These are phyloP conservation scores for Arthrobotrys sphaeroides DNA, from an alignment of 2,329 filamentous ascomycete species.

Conservation along the genomic window DNA sequence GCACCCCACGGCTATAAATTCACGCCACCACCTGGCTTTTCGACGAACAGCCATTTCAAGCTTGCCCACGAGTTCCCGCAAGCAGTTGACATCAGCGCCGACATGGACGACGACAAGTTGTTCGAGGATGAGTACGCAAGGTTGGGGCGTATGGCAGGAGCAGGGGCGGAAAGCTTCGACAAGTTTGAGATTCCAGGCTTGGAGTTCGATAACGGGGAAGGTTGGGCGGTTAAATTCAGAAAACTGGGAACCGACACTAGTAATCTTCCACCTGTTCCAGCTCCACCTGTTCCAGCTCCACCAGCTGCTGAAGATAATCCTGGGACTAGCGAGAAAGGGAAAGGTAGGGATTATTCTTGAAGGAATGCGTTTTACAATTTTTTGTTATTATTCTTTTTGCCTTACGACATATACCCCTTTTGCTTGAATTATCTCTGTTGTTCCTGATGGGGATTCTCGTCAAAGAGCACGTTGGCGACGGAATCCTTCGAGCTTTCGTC, in stretches of 20 bases:
- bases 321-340: constrained; percentile 1
- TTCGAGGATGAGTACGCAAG: constrained; percentile 28
- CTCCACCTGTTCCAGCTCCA: not conserved
- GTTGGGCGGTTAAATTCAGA: constrained; percentile 13
- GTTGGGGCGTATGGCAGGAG: constrained; percentile 18
- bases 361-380: not conserved
- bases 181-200: not conserved
- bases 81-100: not conserved
- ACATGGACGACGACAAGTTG: constrained; percentile 21
- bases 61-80: constrained; percentile 20
- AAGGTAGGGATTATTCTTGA: constrained; percentile 1
- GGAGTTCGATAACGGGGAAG: constrained; percentile 17
- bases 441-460: not conserved
- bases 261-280: not conserved
- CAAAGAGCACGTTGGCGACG: not conserved
- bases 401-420: not conserved
- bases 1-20: constrained; percentile 55
- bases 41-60: constrained; percentile 20
- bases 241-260: constrained; percentile 30
- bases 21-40: constrained; percentile 55
- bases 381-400: not conserved
- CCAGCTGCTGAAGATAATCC: not conserved
- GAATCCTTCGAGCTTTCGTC: not conserved
- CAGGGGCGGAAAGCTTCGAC: constrained; percentile 12
- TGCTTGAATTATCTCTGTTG: not conserved